Evolutionary conservation across 2,329 filamentous ascomycete genomes (phyloP).

Genomic region (Colletotrichum eleusines): DNA sequence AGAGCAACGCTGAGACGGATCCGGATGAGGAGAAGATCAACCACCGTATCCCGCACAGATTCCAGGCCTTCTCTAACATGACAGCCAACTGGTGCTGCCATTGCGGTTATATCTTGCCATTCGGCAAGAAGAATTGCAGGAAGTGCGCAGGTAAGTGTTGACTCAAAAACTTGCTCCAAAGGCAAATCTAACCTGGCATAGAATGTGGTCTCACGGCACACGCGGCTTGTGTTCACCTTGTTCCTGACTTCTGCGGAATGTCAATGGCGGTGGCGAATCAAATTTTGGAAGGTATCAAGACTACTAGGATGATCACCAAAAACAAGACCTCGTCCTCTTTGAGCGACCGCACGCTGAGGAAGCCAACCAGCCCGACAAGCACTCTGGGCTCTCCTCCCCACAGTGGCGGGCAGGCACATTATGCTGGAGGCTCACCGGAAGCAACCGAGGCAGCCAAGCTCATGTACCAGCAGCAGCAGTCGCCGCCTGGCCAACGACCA

Average conservation of each 20-base stretch:
- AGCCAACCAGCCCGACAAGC: conserved; percentile 60
- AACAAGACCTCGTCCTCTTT: conserved; percentile 67
- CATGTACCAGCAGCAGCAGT: conserved; percentile 68
- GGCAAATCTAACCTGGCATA: conserved; percentile 52
- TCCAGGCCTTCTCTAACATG: conserved; percentile 96
- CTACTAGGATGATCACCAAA: conserved; percentile 77
- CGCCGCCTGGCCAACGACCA: conserved; percentile 59
- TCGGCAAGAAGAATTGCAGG: conserved; percentile 94
- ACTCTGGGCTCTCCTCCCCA: conserved; percentile 49
- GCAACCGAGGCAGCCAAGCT: conserved; percentile 74
- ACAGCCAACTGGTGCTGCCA: conserved; percentile 99
- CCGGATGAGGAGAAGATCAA: conserved; percentile 99
- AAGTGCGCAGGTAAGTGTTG: conserved; percentile 84
- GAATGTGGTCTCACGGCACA: conserved; percentile 96
- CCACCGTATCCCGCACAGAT: conserved; percentile 97
- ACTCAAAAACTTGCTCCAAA: conserved; percentile 25
- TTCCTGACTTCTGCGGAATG: conserved; percentile 99
- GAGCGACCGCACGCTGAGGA: conserved; percentile 75
- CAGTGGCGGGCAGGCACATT: conserved; percentile 42
- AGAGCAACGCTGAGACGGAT: conserved; percentile 98
- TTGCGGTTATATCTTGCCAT: conserved; percentile 94
- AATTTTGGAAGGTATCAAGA: conserved; percentile 88
- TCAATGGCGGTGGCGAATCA: conserved; percentile 97
- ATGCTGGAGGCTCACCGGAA: conserved; percentile 55
- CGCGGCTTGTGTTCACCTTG: conserved; percentile 90